Percentiles rank a stretch among this genome's conserved stretches.
These are phyloP conservation scores for Calonectria ilicicola DNA, from an alignment of 2,329 filamentous ascomycete genomes.

Conservation along the genomic window DNA sequence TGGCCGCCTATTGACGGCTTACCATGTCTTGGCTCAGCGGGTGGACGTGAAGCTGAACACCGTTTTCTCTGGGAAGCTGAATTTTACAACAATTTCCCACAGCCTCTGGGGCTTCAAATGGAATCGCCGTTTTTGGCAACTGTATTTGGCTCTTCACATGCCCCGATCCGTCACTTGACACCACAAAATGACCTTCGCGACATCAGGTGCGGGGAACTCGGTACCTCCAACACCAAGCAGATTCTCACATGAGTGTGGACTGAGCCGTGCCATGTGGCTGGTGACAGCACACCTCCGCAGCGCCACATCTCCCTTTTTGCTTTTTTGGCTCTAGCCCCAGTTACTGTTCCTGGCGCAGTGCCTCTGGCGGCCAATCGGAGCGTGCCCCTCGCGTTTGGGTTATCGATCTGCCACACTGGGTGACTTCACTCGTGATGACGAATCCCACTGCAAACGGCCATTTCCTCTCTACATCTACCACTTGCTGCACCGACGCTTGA, in stretches of 20 bases:
- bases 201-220: not conserved
- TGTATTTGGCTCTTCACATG: not conserved
- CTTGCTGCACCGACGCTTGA: not conserved
- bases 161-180: not conserved
- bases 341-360: constrained; percentile 36
- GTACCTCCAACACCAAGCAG: not conserved
- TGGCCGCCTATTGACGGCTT: not conserved
- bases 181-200: not conserved
- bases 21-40: not conserved
- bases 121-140: not conserved
- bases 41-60: too few relatives aligned
- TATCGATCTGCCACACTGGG: constrained; percentile 40
- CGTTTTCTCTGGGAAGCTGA: not conserved
- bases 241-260: not conserved
- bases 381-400: constrained; percentile 27
- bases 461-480: constrained; percentile 26
- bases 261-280: constrained; percentile 5
- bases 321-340: constrained; percentile 8
- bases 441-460: constrained; percentile 41
- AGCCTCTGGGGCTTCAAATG: not conserved
- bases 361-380: constrained; percentile 32
- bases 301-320: constrained; percentile 11
- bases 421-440: constrained; percentile 42
- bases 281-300: not conserved
- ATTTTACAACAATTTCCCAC: not conserved